A percentile compares a stretch with the other conserved stretches of the same genome.
Evolutionary conservation across 2,329 filamentous ascomycete species (phyloP).

Genomic region (Botryotinia calthae): DNA sequence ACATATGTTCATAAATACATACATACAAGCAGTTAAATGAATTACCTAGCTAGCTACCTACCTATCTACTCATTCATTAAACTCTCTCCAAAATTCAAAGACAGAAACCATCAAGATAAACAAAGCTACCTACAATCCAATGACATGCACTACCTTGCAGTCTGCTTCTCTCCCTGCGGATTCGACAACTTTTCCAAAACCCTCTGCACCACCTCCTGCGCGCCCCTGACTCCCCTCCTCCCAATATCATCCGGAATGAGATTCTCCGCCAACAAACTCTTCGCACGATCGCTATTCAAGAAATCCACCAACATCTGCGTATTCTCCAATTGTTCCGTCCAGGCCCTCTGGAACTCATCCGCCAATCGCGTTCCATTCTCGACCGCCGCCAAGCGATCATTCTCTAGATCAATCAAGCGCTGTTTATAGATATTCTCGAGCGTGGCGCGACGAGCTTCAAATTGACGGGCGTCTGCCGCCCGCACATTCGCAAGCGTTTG

Average conservation of each 20-base stretch:
- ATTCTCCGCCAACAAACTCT: not conserved
- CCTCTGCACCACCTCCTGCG: conserved; percentile 11
- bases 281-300: conserved; percentile 16
- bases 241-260: conserved; percentile 11
- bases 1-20: no score
- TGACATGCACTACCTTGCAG: no score
- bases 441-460: not conserved
- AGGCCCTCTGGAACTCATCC: conserved; percentile 18
- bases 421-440: not conserved
- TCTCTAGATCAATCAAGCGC: not conserved
- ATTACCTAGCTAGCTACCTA: no score
- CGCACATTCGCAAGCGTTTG: not conserved
- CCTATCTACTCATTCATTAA: no score
- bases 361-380: conserved; percentile 1
- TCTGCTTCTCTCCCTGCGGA: not conserved
- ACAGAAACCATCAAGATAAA: not conserved
- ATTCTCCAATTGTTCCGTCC: conserved; percentile 23
- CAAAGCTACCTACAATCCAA: not conserved
- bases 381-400: not conserved
- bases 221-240: not conserved
- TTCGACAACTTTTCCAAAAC: conserved; percentile 6
- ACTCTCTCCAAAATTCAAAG: no score
- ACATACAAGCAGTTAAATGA: no score
- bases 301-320: conserved; percentile 20
- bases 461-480: not conserved